These are phyloP conservation scores for Ogataea methanolica DNA, from an alignment of 805 yeast genomes.

Conservation along the genomic window DNA sequence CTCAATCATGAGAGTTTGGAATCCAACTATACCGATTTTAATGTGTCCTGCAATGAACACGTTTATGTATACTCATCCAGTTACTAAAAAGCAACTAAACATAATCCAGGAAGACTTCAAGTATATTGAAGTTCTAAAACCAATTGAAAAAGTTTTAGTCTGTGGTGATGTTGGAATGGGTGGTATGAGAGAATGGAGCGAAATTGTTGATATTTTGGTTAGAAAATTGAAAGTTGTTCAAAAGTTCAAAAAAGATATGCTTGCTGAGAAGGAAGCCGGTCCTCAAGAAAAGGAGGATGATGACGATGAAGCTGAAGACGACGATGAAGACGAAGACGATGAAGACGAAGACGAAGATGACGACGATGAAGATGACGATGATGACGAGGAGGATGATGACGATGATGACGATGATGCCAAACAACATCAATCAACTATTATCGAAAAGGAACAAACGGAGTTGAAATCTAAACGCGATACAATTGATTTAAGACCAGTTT, in stretches of 20 bases:
- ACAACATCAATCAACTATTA: constrained; percentile 4
- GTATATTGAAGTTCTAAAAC: constrained; percentile 90
- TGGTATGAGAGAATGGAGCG: constrained; percentile 98
- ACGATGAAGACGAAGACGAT: constrained; percentile 36
- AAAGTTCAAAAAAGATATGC: constrained; percentile 47
- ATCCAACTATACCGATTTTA: constrained; percentile 80
- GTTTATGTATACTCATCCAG: constrained; percentile 82
- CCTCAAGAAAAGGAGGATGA: constrained; percentile 44
- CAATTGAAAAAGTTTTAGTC: constrained; percentile 90
- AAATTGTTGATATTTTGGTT: constrained; percentile 81
- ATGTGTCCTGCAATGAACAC: constrained; percentile 97
- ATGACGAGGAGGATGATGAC: constrained; percentile 25
- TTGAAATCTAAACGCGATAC: too few species aligned
- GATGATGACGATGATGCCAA: constrained; percentile 17
- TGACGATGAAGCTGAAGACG: constrained; percentile 39
- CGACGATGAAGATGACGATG: constrained; percentile 36
- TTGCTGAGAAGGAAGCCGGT: constrained; percentile 31
- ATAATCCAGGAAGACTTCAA: constrained; percentile 86
- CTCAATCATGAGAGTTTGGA: constrained; percentile 92
- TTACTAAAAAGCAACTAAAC: constrained; percentile 78
- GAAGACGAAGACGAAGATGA: constrained; percentile 36
- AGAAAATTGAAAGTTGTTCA: constrained; percentile 63
- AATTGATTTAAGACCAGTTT: constrained; percentile 2
- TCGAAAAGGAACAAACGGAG: neutral
- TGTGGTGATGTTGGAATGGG: constrained; percentile 99